Conservation (phyloP, 805 yeast species). For the Clavispora carvajalis region DNA sequence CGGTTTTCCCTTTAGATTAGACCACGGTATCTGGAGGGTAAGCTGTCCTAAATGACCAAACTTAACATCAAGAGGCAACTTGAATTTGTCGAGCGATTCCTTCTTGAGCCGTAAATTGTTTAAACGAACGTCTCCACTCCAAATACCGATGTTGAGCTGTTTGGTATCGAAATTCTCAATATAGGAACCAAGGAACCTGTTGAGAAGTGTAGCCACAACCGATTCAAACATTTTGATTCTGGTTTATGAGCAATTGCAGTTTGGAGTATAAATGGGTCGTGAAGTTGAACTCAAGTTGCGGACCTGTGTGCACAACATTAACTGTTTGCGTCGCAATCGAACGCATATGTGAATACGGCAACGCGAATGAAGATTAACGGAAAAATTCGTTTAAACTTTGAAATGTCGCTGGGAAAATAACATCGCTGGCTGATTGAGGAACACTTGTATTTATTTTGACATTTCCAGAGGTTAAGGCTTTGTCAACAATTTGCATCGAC, state of each 20-base stretch:
- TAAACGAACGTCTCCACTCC: constrained; percentile 95
- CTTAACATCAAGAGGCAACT: constrained; percentile 79
- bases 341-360: too few relatives aligned
- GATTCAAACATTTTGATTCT: constrained; percentile 52
- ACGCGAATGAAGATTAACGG: too few relatives aligned
- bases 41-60: constrained; percentile 89
- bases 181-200: constrained; percentile 62
- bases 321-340: not conserved
- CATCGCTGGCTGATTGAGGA: too few relatives aligned
- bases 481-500: too few relatives aligned
- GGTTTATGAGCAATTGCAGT: not conserved
- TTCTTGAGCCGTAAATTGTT: constrained; percentile 72
- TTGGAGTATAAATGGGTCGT: not conserved
- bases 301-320: not conserved
- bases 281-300: not conserved
- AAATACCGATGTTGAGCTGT: constrained; percentile 90
- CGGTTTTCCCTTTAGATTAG: constrained; percentile 87
- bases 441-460: too few relatives aligned
- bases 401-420: too few relatives aligned
- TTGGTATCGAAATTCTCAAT: constrained; percentile 95
- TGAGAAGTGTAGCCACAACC: constrained; percentile 56
- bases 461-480: too few relatives aligned
- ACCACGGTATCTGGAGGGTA: constrained; percentile 93
- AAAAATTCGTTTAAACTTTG: too few relatives aligned
- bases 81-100: constrained; percentile 82